These are phyloP conservation scores for Sideroxylon spinosum DNA, from an alignment of 179 eudicot genomes.

Conservation along the genomic window DNA sequence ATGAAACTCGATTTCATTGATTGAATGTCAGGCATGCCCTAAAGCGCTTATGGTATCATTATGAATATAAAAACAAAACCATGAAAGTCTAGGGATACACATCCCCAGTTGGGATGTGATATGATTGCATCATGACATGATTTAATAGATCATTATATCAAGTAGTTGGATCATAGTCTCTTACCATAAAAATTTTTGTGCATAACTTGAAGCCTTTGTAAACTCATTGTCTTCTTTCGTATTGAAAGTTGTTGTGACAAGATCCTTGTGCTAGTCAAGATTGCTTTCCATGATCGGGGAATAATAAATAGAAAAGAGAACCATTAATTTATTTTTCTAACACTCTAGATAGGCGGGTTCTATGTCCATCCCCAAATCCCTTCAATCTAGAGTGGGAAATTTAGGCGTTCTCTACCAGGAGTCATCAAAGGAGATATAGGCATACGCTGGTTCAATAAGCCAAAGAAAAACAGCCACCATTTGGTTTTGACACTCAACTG, in stretches of 20 bases:
- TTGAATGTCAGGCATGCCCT: no score
- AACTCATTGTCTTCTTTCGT: not conserved
- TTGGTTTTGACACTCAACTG: no score
- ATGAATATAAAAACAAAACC: no score
- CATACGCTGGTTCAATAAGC: no score
- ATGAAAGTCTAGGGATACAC: no score
- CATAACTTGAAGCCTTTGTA: not conserved
- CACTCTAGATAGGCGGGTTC: not conserved
- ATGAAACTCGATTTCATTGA: no score
- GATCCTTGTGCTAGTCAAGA: not conserved
- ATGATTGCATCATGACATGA: not conserved
- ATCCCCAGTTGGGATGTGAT: no score
- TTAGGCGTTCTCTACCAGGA: not conserved
- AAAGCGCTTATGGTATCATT: no score
- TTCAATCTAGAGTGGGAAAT: not conserved
- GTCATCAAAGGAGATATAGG: not conserved
- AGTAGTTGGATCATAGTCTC: conserved; percentile 24
- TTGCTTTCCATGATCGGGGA: not conserved
- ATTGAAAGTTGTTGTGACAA: not conserved
- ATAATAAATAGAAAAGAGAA: not conserved
- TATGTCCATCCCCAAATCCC: not conserved
- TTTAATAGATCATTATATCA: conserved; percentile 8
- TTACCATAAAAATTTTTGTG: conserved; percentile 18
- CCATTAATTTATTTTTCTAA: not conserved
- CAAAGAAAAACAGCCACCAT: no score